These are phyloP conservation scores for Luvunga scandens DNA, from an alignment of 345 rosid genomes.

Conservation along the genomic window DNA sequence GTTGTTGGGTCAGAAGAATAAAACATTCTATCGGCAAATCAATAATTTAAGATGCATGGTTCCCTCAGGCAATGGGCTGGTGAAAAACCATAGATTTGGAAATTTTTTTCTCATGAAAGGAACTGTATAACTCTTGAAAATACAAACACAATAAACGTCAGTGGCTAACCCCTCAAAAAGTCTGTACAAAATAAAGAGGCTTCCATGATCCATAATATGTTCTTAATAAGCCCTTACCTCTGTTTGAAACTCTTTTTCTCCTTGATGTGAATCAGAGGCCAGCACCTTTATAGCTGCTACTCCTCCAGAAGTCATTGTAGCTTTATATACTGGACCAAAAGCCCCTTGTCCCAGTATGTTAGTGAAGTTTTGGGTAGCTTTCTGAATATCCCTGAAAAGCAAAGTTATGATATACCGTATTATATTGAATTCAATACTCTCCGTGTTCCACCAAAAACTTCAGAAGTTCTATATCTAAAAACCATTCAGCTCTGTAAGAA, in stretches of 20 bases:
- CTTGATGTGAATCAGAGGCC: constrained; percentile 86
- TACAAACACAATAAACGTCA: not conserved
- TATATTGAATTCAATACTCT: not conserved
- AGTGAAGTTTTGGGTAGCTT: constrained; percentile 84
- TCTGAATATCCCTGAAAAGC: constrained; percentile 79
- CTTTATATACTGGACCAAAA: constrained; percentile 94
- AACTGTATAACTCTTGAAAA: not conserved
- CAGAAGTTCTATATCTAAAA: not conserved
- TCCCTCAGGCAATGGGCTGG: not conserved
- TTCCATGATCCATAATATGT: not conserved
- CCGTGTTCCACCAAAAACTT: not conserved
- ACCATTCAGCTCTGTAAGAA: not conserved
- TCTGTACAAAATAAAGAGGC: not conserved
- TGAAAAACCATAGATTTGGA: no score
- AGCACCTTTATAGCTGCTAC: constrained; percentile 86
- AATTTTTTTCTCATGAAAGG: no score
- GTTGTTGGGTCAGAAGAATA: not conserved
- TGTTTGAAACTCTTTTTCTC: constrained; percentile 90
- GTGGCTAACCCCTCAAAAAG: not conserved
- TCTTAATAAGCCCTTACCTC: constrained; percentile 49
- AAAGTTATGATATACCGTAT: not conserved
- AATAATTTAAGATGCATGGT: not conserved
- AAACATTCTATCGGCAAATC: not conserved
- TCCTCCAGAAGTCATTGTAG: constrained; percentile 60
- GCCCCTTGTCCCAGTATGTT: constrained; percentile 87